Conservation (phyloP, 805 yeast species). For the Metschnikowia aberdeeniae region DNA sequence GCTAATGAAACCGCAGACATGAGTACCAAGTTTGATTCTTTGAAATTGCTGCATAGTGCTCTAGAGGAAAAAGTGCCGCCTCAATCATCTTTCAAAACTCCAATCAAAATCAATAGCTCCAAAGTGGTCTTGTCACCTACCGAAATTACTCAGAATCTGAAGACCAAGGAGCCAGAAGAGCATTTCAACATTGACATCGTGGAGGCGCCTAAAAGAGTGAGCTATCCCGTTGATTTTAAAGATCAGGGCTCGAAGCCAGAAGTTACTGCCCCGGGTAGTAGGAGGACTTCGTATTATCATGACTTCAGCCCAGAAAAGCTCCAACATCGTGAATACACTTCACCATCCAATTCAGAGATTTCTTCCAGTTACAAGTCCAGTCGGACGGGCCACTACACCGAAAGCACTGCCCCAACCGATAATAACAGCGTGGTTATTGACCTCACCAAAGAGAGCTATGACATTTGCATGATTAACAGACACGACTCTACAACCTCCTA, state of each 20-base stretch:
- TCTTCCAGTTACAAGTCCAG: slow-evolving; percentile 31
- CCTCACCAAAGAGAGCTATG: slow-evolving; percentile 38
- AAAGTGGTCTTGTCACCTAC: not conserved
- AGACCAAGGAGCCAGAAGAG: slow-evolving; percentile 1
- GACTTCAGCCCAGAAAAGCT: not conserved
- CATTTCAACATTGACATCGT: slow-evolving; percentile 24
- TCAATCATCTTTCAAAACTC: not conserved
- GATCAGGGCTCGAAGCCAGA: not conserved
- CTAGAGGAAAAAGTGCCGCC: not conserved
- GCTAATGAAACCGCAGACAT: not conserved
- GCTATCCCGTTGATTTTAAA: slow-evolving; percentile 40
- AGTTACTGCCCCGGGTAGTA: not conserved
- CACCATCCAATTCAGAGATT: slow-evolving; percentile 11
- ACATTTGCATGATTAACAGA: slow-evolving; percentile 34
- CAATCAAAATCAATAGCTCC: slow-evolving; percentile 4
- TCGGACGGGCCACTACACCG: slow-evolving; percentile 24
- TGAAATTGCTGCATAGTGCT: not conserved
- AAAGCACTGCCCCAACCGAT: slow-evolving; percentile 28
- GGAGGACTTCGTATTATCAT: not conserved
- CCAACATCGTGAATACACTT: not conserved
- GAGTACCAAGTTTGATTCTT: not conserved
- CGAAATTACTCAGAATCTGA: not conserved
- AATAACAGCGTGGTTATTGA: slow-evolving; percentile 39
- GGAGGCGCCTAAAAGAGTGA: slow-evolving; percentile 36
- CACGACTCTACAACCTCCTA: slow-evolving; percentile 34